Conservation (phyloP, 2,329 filamentous ascomycete genomes). For the Cordyceps farinosa region DNA sequence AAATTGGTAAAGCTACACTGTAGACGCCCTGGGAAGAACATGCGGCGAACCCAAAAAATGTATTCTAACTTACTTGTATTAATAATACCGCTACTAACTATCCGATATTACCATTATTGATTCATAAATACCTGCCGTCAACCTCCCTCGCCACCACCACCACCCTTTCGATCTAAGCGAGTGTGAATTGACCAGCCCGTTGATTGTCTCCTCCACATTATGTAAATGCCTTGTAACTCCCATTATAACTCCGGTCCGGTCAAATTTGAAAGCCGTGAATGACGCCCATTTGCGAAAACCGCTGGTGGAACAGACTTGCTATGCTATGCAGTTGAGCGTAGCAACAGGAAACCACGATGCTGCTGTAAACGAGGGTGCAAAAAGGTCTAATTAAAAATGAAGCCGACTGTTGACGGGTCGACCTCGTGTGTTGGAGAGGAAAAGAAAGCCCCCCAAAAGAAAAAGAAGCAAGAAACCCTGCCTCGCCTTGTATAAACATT, state of each 20-base stretch:
- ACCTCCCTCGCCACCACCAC: background rate
- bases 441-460: background rate
- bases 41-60: no score
- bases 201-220: background rate
- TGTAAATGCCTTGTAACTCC: background rate
- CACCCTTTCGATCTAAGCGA: background rate
- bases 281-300: background rate
- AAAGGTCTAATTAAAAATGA: background rate
- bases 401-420: no score
- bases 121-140: background rate
- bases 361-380: background rate
- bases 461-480: background rate
- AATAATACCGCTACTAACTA: background rate
- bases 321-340: constrained; percentile 2
- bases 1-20: background rate
- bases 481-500: background rate
- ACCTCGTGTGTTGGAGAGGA: background rate
- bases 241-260: background rate
- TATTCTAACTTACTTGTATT: background rate
- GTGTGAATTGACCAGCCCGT: background rate
- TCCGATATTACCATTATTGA: constrained; percentile 4
- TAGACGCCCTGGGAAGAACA: no score
- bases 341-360: background rate
- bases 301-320: background rate
- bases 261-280: background rate